These are phyloP conservation scores for Russula sp. DNA, from an alignment of 768 basidiomycete genomes.

Conservation along the genomic window DNA sequence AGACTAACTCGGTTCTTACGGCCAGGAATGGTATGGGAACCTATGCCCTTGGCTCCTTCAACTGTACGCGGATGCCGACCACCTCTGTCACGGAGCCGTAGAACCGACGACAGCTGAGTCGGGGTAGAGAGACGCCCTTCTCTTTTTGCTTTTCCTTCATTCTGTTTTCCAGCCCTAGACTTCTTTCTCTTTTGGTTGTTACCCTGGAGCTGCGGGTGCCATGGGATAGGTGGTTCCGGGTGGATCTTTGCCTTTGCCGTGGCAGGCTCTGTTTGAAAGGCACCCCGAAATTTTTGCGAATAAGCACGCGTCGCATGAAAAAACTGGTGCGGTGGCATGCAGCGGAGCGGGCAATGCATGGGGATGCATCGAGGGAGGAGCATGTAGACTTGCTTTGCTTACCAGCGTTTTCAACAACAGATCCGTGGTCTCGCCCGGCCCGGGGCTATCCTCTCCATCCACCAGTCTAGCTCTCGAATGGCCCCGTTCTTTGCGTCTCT, in stretches of 20 bases:
- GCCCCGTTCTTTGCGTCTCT: slow-evolving; percentile 32
- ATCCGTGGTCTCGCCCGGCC: neutral
- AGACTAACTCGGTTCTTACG: neutral
- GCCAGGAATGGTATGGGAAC: neutral
- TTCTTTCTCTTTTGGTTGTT: neutral
- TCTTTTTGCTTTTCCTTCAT: neutral
- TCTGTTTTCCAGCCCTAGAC: neutral
- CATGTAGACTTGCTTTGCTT: neutral
- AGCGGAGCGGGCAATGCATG: neutral
- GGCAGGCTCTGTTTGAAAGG: neutral
- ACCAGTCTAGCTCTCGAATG: neutral
- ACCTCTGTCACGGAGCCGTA: neutral
- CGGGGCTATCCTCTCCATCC: neutral
- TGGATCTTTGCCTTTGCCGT: neutral
- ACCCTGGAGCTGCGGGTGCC: neutral
- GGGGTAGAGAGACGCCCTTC: neutral
- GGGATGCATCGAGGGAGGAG: slow-evolving; percentile 7
- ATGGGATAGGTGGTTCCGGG: neutral
- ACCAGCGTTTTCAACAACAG: neutral
- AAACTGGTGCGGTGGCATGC: neutral
- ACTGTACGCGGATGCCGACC: neutral
- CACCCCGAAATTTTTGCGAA: neutral
- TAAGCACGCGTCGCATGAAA: neutral
- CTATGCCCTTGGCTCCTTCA: neutral
- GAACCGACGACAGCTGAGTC: neutral